These are phyloP conservation scores for Marvania coccoides DNA, from an alignment of 139 green algal genomes.

Conservation along the genomic window DNA sequence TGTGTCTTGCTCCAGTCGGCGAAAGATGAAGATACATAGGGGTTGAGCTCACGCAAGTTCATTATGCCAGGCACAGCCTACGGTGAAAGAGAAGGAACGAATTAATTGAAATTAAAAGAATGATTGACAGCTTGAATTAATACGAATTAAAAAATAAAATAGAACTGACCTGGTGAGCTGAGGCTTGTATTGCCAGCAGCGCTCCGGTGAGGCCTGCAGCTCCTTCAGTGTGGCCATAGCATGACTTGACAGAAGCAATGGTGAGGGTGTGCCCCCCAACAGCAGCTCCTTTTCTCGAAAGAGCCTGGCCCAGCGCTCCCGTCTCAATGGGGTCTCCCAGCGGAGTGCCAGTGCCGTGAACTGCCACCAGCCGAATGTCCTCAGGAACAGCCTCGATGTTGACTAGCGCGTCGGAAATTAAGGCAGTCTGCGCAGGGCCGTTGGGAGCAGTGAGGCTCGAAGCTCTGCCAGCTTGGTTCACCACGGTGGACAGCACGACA, in stretches of 20 bases:
- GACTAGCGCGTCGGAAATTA: constrained; percentile 30
- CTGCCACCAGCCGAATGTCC: constrained; percentile 11
- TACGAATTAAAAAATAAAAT: not conserved
- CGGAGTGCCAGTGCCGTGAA: constrained; percentile 77
- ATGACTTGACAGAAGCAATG: not conserved
- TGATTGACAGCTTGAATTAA: not conserved
- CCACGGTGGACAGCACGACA: constrained; percentile 13
- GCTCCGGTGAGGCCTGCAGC: constrained; percentile 51
- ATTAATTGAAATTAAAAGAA: not conserved
- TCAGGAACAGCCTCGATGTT: not conserved
- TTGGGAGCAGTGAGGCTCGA: constrained; percentile 50
- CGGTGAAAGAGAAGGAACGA: not conserved
- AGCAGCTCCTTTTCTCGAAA: not conserved
- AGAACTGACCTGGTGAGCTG: not conserved
- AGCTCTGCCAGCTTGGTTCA: constrained; percentile 49
- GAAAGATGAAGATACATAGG: not conserved
- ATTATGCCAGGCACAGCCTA: constrained; percentile 31
- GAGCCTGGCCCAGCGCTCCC: constrained; percentile 32
- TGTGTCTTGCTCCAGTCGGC: constrained; percentile 5
- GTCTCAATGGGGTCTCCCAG: constrained; percentile 88
- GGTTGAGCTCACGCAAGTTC: constrained; percentile 13
- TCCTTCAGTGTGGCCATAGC: constrained; percentile 51
- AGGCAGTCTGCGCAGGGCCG: constrained; percentile 39
- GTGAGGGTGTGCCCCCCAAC: not conserved
- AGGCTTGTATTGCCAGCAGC: constrained; percentile 33